These are phyloP conservation scores for Nigrospora osmanthi DNA, from an alignment of 2,329 filamentous ascomycete genomes.

Conservation along the genomic window DNA sequence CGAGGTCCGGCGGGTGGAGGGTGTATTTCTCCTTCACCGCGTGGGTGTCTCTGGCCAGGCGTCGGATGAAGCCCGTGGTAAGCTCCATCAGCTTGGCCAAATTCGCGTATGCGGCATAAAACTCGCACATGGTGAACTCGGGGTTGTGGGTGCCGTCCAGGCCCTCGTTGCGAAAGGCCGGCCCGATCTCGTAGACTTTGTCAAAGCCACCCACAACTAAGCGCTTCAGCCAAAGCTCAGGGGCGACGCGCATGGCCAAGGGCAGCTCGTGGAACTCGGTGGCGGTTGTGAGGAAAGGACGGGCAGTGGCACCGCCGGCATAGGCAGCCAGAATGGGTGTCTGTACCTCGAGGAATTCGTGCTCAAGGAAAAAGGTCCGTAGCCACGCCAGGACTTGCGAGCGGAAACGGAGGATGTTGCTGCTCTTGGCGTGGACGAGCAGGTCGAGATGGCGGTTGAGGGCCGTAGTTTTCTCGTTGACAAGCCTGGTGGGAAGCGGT, in stretches of 20 bases:
- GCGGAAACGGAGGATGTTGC: conserved; percentile 66
- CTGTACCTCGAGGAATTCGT: conserved; percentile 76
- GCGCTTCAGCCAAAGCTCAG: conserved; percentile 91
- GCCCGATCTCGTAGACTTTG: conserved; percentile 86
- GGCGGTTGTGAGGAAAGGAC: conserved; percentile 74
- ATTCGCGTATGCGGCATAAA: conserved; percentile 81
- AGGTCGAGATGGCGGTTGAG: conserved; percentile 81
- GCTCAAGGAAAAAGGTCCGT: conserved; percentile 63
- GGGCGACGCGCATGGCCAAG: conserved; percentile 78
- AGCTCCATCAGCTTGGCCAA: conserved; percentile 65
- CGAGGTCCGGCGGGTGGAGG: conserved; percentile 39
- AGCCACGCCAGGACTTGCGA: conserved; percentile 68
- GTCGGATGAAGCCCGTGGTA: conserved; percentile 64
- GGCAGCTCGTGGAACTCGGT: conserved; percentile 67
- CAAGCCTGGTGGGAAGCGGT: conserved; percentile 64
- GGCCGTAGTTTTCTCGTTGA: conserved; percentile 63
- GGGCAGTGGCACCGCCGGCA: conserved; percentile 80
- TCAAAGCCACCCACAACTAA: conserved; percentile 84
- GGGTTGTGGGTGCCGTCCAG: conserved; percentile 90
- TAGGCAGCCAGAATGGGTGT: conserved; percentile 80
- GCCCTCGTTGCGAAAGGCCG: conserved; percentile 88
- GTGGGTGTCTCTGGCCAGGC: conserved; percentile 46
- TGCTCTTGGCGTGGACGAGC: conserved; percentile 61
- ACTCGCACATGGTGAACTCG: conserved; percentile 96
- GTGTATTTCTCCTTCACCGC: conserved; percentile 32